Base-by-base conservation (phyloP, 352 stramenopile genomes). In the Phytophthora agathidicida region DNA sequence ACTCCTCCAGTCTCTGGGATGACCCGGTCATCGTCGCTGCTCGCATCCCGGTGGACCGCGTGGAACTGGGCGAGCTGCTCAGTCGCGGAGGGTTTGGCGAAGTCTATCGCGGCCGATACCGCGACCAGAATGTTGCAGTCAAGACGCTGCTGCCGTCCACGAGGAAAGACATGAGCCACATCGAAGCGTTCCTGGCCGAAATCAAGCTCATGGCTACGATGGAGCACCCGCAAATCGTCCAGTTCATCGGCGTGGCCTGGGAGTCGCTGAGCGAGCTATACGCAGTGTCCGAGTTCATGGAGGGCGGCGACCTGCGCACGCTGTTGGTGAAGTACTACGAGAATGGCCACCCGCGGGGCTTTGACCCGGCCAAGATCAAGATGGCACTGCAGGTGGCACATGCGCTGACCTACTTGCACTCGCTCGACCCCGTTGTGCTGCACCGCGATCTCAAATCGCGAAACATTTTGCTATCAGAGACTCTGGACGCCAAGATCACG, bases 401-500 rank as follows among this genome's bases (percentile, higher is more conserved):
- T 17, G 75, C 61, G 9, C 63, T 85, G 9, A 78, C 69, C 20
- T 84, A 84, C 30, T 47, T 84, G 33, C 75, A 84, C 49, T 75
- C 67, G 8, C 55, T 81, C 6, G 58, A 72, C 16, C 71, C 71
- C 1, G 35, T 63, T 2, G 52, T 89, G 30, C 48, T 91, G 7
- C 76, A 91, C 41, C 75, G n/a, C n/a, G n/a, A n/a, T n/a, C 68
- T 91, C 46, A 91, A 91, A 48, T 89, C 76, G 6, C 74, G 79
- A n/a, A 91, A 91, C 38, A 64, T 91, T 37, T 55, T 90, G 30
- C 54, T 90, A n/a, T 64, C 58, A 1, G 36, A 23, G 23, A 33
- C 54, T 19, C 31, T 74, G 16, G 54, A 77, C 27, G 71, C 71
- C 11, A 84, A 77, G 37, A 39, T 84, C 22, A 81, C 68, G 17